Conservation (phyloP, 768 basidiomycete species). For the Tricholomella constricta region DNA sequence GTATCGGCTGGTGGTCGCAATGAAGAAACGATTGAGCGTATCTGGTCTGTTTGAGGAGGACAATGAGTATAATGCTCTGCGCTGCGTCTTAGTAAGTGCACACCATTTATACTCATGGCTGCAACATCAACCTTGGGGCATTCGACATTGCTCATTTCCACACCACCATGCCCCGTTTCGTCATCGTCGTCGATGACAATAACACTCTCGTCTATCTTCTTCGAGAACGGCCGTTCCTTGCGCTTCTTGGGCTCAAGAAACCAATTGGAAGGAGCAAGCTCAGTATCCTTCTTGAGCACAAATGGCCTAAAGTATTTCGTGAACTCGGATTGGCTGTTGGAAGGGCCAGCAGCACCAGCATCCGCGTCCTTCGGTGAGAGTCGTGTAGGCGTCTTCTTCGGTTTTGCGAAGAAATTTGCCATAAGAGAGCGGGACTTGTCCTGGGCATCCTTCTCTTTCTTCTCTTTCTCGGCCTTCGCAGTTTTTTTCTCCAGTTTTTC, state of each 20-base stretch:
- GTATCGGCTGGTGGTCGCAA: slow-evolving; percentile 30
- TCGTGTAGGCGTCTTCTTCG: slow-evolving; percentile 37
- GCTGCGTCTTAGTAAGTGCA: background rate
- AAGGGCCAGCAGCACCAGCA: slow-evolving; percentile 37
- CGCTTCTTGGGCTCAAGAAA: slow-evolving; percentile 45
- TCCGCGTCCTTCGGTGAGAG: slow-evolving; percentile 25
- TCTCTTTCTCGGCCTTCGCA: slow-evolving; percentile 70
- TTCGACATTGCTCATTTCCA: slow-evolving; percentile 27
- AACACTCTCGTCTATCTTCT: slow-evolving; percentile 39
- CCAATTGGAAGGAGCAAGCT: slow-evolving; percentile 73
- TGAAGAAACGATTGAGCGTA: slow-evolving; percentile 36
- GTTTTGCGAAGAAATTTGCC: slow-evolving; percentile 77
- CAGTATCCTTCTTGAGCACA: slow-evolving; percentile 70
- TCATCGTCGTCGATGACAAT: slow-evolving; percentile 56
- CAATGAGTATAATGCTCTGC: slow-evolving; percentile 4
- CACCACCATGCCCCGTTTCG: slow-evolving; percentile 10
- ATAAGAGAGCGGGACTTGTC: slow-evolving; percentile 76
- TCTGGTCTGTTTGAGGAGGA: slow-evolving; percentile 34
- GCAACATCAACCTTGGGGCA: slow-evolving; percentile 26
- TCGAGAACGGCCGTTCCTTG: slow-evolving; percentile 17
- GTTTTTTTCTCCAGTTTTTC: slow-evolving; percentile 67
- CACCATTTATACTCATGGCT: slow-evolving; percentile 45
- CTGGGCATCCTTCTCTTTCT: slow-evolving; percentile 68
- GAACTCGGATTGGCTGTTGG: slow-evolving; percentile 59
- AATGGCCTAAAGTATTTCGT: slow-evolving; percentile 79